Evolutionary conservation across 2,329 filamentous ascomycete genomes (phyloP), one percentile per base, ranked within the genome.

Genomic region (Epichloe hybrida): DNA sequence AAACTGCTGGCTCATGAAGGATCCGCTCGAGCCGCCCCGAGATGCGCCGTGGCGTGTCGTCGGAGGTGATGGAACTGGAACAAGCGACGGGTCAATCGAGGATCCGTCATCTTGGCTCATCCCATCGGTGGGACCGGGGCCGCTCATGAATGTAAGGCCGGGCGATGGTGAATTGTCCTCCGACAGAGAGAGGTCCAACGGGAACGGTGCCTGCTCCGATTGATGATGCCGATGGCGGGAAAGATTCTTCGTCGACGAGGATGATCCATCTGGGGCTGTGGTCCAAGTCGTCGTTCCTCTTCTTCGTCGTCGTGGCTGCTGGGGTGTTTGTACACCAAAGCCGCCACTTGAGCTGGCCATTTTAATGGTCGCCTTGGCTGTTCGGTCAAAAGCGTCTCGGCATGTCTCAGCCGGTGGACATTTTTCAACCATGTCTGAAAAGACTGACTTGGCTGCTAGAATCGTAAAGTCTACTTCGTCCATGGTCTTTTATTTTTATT

Each of bases 391-490:
- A 1, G 93, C 90, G 64, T 97, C 90, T 13, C 89, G 82, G 65
- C 91, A 97, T 11, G 90, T 88, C 72, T 96, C 90, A 35, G 91
- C 91, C 0, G 91, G 91, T 0, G 91, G 90, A 58, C 93, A 97
- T 65, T 95, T 95, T 57, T 94, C 87, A 57, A 94, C 89, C 55
- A 97, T 75, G 62, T 96, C 93, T 5, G 82, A 84, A 42, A 97
- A 82, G 8, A 97, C 89, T 2, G 91, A 96, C 46, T 88, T 96
- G 21, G 90, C 91, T 8, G 90, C 88, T 46, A 96, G 74, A 8
- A 97, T 87, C 1, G 91, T 97, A 60, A 95, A 95, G 64, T 97
- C 91, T n/a, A 97, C 89, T 64, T 97, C 91, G 61, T 97, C 90
- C 70, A 95, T 85, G 7, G 85, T 87, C 79, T 83, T 51, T 4